A percentile compares a stretch with the other conserved stretches of the same genome.
Conservation (phyloP, 495 filamentous ascomycete genomes). For the Oidiodendron maius region DNA sequence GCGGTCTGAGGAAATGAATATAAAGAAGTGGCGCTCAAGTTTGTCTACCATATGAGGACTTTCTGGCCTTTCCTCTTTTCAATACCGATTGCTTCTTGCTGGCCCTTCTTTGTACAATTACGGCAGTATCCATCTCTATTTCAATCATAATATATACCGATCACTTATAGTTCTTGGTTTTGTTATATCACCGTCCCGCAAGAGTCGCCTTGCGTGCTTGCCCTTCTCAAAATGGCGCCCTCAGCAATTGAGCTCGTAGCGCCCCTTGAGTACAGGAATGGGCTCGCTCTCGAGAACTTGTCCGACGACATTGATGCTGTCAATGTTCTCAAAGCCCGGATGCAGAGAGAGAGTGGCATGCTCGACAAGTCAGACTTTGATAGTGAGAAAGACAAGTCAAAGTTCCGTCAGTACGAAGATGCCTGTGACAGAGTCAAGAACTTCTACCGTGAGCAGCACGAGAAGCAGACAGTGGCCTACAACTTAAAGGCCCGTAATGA, state of each 20-base stretch:
- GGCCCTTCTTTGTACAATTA: too few relatives aligned
- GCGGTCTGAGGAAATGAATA: too few relatives aligned
- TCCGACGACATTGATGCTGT: constrained; percentile 78
- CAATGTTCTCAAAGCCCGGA: constrained; percentile 63
- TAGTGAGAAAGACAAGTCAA: constrained; percentile 69
- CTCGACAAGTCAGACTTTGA: constrained; percentile 65
- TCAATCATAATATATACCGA: too few relatives aligned
- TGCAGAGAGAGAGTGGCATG: constrained; percentile 47
- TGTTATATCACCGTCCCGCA: too few relatives aligned
- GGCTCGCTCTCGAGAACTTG: constrained; percentile 68
- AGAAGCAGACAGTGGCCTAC: constrained; percentile 79
- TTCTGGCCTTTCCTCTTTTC: too few relatives aligned
- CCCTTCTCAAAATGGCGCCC: constrained; percentile 21
- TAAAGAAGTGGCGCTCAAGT: too few relatives aligned
- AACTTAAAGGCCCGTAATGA: constrained; percentile 68
- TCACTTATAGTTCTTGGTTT: too few relatives aligned
- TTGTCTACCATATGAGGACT: too few relatives aligned
- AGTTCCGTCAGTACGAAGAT: constrained; percentile 73
- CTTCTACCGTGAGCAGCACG: constrained; percentile 82
- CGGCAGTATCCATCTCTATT: too few relatives aligned
- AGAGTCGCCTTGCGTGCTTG: too few relatives aligned
- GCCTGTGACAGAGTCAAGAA: constrained; percentile 73
- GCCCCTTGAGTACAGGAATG: constrained; percentile 40
- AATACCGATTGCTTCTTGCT: too few relatives aligned
- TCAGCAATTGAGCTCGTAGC: constrained; percentile 16